These are phyloP conservation scores for Phalaenopsis aphrodite DNA, from an alignment of 106 monocot species.

Conservation along the genomic window DNA sequence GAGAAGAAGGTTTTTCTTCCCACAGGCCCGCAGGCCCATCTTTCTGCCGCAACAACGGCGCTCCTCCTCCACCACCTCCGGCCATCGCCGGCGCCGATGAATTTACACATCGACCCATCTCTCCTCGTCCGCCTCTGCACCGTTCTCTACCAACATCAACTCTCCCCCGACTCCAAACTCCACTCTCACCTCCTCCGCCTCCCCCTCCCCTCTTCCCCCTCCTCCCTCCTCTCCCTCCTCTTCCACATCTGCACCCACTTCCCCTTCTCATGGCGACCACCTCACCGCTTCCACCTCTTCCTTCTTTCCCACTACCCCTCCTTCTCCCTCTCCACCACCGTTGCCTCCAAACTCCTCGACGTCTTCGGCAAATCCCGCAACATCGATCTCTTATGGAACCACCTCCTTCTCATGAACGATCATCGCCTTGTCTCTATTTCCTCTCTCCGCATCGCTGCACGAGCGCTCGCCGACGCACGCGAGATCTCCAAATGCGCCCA, in stretches of 20 bases:
- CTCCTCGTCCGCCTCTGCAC: conserved; percentile 73
- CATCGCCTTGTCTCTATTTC: background rate
- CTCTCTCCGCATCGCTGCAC: conserved; percentile 21
- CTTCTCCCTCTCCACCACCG: conserved; percentile 53
- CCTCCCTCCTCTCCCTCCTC: conserved; percentile 60
- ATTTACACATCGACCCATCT: conserved; percentile 26
- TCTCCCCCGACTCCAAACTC: conserved; percentile 35
- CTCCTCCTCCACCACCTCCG: background rate
- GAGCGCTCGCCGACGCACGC: conserved; percentile 35
- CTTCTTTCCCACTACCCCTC: conserved; percentile 8
- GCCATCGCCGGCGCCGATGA: background rate
- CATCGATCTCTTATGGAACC: conserved; percentile 42
- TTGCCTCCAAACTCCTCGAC: conserved; percentile 44
- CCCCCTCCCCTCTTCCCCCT: conserved; percentile 27
- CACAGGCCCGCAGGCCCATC: background rate
- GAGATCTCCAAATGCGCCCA: conserved; percentile 50
- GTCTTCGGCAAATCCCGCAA: conserved; percentile 48
- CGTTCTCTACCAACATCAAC: conserved; percentile 67
- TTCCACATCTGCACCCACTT: conserved; percentile 67
- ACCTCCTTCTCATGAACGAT: conserved; percentile 22
- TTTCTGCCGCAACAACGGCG: background rate
- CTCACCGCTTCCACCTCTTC: conserved; percentile 62
- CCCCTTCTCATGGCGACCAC: conserved; percentile 65
- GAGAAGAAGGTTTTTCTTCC: too few relatives aligned
- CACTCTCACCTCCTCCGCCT: conserved; percentile 33